A percentile compares a stretch with the other conserved stretches of the same genome.
These are phyloP conservation scores for Arthrobotrys entomopaga DNA, from an alignment of 2,329 filamentous ascomycete genomes.

Conservation along the genomic window DNA sequence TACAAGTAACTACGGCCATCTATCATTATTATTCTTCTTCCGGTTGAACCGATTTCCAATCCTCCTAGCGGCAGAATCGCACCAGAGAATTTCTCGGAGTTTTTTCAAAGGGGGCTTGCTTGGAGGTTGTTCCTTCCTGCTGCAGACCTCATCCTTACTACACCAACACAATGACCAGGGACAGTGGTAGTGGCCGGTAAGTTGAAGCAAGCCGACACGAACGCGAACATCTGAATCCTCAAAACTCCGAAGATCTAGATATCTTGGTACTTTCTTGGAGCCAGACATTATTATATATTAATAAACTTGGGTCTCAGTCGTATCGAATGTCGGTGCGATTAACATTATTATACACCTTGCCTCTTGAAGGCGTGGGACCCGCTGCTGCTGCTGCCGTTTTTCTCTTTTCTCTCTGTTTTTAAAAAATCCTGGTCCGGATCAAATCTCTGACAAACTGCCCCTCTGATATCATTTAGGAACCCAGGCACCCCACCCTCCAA, in stretches of 20 bases:
- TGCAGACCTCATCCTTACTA: conserved; percentile 23
- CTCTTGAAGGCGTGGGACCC: not conserved
- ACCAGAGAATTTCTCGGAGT: conserved; percentile 37
- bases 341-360: not conserved
- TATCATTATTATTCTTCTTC: too few species aligned
- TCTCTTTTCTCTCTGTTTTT: conserved; percentile 17
- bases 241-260: conserved; percentile 36
- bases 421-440: conserved; percentile 38
- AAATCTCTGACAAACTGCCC: conserved; percentile 53
- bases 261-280: conserved; percentile 16
- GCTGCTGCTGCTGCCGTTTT: conserved; percentile 15
- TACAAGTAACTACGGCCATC: not conserved
- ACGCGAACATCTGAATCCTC: conserved; percentile 33
- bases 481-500: conserved; percentile 47
- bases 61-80: conserved; percentile 23
- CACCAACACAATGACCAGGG: conserved; percentile 54
- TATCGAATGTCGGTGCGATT: conserved; percentile 7
- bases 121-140: conserved; percentile 53
- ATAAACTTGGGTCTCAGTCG: not conserved
- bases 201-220: conserved; percentile 36
- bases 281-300: too few species aligned
- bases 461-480: conserved; percentile 51
- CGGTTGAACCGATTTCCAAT: conserved; percentile 25
- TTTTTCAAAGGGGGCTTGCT: conserved; percentile 33
- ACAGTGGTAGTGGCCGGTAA: conserved; percentile 26